Evolutionary conservation across 1,139 yeast genomes (phyloP).

Genomic region (Blastobotrys illinoisensis): DNA sequence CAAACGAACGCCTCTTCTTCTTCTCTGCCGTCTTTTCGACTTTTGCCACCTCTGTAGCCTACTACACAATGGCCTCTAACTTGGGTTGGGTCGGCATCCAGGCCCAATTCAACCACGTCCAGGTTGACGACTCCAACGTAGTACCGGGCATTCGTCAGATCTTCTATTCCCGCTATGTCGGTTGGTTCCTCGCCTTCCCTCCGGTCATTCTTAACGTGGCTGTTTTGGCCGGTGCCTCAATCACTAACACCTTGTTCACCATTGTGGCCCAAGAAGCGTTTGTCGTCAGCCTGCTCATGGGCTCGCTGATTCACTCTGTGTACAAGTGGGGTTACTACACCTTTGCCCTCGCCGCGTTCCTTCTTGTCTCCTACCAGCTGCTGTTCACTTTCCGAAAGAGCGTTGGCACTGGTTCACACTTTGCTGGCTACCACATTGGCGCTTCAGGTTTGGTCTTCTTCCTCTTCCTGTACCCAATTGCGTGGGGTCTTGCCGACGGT

Average conservation of each 20-base stretch:
- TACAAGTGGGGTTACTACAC: constrained; percentile 66
- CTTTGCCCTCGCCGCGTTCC: constrained; percentile 32
- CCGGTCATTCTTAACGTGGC: constrained; percentile 45
- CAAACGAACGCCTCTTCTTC: constrained; percentile 40
- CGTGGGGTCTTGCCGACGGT: constrained; percentile 64
- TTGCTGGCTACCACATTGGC: constrained; percentile 9
- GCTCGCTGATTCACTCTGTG: constrained; percentile 47
- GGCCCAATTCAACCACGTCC: constrained; percentile 52
- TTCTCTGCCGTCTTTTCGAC: constrained; percentile 44
- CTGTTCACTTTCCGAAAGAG: constrained; percentile 17
- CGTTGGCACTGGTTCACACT: constrained; percentile 11
- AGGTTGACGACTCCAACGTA: constrained; percentile 29
- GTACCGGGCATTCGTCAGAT: constrained; percentile 50
- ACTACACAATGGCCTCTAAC: constrained; percentile 62
- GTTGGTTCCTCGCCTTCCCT: constrained; percentile 64
- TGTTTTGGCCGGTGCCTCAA: constrained; percentile 40
- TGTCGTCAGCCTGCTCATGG: constrained; percentile 51
- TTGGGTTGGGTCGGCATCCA: constrained; percentile 56
- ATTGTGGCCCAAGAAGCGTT: constrained; percentile 45
- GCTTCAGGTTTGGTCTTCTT: constrained; percentile 34
- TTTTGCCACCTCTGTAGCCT: constrained; percentile 45
- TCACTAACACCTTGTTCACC: constrained; percentile 37
- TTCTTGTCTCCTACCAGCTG: constrained; percentile 23
- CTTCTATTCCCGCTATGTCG: constrained; percentile 60
- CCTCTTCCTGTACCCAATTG: constrained; percentile 49